These are phyloP conservation scores for Serpula lacrymans DNA, from an alignment of 768 basidiomycete species.

Conservation along the genomic window DNA sequence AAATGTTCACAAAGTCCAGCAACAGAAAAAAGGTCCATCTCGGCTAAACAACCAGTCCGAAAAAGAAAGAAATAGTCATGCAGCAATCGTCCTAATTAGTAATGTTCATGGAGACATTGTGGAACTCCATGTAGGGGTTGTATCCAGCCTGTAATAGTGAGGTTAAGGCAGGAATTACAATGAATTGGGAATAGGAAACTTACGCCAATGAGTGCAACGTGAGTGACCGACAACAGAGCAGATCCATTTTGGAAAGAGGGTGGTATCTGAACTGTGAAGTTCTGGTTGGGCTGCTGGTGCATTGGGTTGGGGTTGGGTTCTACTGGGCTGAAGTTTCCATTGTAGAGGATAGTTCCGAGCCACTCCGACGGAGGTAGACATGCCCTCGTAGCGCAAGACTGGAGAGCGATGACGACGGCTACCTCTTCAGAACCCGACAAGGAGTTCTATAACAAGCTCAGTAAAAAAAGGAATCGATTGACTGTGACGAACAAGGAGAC, in stretches of 20 bases:
- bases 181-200: background rate
- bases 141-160: background rate
- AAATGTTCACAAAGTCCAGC: too few species aligned
- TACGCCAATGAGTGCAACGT: conserved; percentile 1
- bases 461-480: background rate
- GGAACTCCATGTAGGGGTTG: background rate
- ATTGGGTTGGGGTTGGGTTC: background rate
- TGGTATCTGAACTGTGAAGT: background rate
- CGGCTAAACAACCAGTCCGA: too few species aligned
- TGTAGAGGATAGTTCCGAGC: conserved; percentile 29
- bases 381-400: conserved; percentile 16
- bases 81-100: too few species aligned
- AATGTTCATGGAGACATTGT: background rate
- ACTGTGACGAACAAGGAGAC: background rate
- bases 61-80: too few species aligned
- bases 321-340: conserved; percentile 23
- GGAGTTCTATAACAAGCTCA: conserved; percentile 15
- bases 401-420: conserved; percentile 29
- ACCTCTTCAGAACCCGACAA: conserved; percentile 31
- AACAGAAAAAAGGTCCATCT: background rate
- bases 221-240: background rate
- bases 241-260: background rate
- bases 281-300: background rate
- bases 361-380: conserved; percentile 15
- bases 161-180: background rate